Conservation (phyloP, 2,329 filamentous ascomycete species). For the Beauveria sp. region DNA sequence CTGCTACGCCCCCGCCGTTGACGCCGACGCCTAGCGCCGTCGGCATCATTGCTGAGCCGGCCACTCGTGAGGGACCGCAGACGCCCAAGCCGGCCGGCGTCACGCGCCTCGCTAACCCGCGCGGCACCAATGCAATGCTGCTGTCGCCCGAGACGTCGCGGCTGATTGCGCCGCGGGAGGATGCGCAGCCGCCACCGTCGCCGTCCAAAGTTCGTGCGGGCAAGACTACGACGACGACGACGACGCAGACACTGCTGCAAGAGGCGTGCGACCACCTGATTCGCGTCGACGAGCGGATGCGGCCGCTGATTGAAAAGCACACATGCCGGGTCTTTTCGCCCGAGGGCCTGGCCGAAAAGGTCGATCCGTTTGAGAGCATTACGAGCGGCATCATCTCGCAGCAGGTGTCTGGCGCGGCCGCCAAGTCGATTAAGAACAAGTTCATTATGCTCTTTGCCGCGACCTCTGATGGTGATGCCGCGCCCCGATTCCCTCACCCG, state of each 20-base stretch:
- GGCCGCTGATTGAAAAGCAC: conserved; percentile 63
- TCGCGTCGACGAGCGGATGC: conserved; percentile 63
- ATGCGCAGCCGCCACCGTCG: conserved; percentile 33
- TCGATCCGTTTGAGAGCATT: conserved; percentile 83
- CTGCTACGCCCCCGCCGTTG: conserved; percentile 26
- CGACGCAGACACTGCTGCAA: conserved; percentile 65
- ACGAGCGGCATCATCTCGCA: conserved; percentile 88
- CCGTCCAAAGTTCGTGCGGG: conserved; percentile 32
- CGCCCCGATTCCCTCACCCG: conserved; percentile 63
- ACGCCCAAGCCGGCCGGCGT: conserved; percentile 35
- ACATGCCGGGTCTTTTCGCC: conserved; percentile 74
- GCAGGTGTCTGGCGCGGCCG: conserved; percentile 90
- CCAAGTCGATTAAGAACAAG: conserved; percentile 78
- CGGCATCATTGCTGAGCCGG: conserved; percentile 27
- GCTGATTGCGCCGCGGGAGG: conserved; percentile 44
- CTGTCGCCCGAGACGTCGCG: conserved; percentile 64
- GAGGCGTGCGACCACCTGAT: conserved; percentile 71
- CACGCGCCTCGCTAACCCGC: conserved; percentile 53
- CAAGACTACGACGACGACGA: conserved; percentile 27
- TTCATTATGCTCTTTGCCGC: conserved; percentile 66
- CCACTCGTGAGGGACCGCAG: conserved; percentile 20
- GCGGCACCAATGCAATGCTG: conserved; percentile 60
- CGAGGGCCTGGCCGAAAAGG: conserved; percentile 70
- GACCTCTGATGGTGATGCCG: background rate
- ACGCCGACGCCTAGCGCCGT: conserved; percentile 42